These are phyloP conservation scores for Cystobasidium onofrii DNA, from an alignment of 768 basidiomycete species.

Conservation along the genomic window DNA sequence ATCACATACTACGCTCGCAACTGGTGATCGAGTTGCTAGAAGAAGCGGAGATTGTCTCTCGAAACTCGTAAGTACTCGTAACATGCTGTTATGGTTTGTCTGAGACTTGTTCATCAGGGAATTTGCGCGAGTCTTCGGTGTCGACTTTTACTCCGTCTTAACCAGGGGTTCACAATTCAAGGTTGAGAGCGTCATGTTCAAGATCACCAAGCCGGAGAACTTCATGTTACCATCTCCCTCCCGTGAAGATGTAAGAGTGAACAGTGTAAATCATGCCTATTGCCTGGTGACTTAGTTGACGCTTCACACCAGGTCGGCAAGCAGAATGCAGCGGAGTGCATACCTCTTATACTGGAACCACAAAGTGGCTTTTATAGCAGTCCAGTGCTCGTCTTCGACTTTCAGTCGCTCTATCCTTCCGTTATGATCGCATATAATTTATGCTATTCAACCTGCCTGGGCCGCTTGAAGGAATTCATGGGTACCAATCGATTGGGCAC, in stretches of 20 bases:
- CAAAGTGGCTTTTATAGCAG: constrained; percentile 83
- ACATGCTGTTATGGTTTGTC: constrained; percentile 50
- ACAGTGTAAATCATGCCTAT: too few relatives aligned
- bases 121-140: constrained; percentile 92
- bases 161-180: constrained; percentile 96
- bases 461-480: constrained; percentile 75
- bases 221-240: constrained; percentile 86
- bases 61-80: constrained; percentile 54
- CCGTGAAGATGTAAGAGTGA: constrained; percentile 60
- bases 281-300: neutral
- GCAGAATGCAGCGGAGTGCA: constrained; percentile 90
- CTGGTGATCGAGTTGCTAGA: constrained; percentile 74
- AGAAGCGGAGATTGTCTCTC: constrained; percentile 69
- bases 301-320: constrained; percentile 63
- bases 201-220: constrained; percentile 90
- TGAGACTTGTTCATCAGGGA: constrained; percentile 55
- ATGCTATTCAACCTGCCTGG: constrained; percentile 86
- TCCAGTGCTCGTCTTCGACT: constrained; percentile 88
- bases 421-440: constrained; percentile 99
- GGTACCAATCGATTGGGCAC: constrained; percentile 83
- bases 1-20: constrained; percentile 59
- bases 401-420: constrained; percentile 91
- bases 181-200: constrained; percentile 97
- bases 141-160: constrained; percentile 92
- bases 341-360: constrained; percentile 89